Base-by-base conservation (phyloP, 1,284 basidiomycete genomes). In the Marasmius oreades region DNA sequence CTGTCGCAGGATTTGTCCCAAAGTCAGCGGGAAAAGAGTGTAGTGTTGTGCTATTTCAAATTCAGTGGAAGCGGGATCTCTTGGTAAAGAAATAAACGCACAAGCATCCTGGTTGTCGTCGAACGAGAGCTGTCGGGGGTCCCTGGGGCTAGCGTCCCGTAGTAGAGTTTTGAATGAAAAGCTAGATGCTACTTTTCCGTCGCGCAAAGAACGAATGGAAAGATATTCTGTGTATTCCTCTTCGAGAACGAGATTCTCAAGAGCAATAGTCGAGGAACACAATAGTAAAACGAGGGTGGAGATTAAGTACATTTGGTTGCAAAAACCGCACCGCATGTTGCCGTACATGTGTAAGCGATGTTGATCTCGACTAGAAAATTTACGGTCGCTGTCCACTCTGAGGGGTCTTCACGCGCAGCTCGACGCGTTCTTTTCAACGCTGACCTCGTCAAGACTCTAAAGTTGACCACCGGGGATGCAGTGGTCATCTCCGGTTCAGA, bases 1-100 rank as follows among this genome's bases (percentile, higher is more conserved):
- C 67, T 90, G 84, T 56, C 88, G 85, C 23, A 97, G 76, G 18
- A 97, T 88, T 67, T 97, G 90, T 2, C 95, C 87, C 16, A 98
- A 77, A 0, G 88, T 78, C 7, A 96, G 82, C 0, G 95, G 94
- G 53, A 97, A 92, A 10, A 97, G 70, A 1, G 82, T 83, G 64
- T 93, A 92, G 66, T 95, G 92, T 67, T 92, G 90, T 52, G 84
- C 88, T 86, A 26, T 26, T 33, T 45, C 57, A 60, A 3, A 24
- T 24, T 46, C 26, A 20, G 22, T 46, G 28, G 22, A 18, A 52
- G 60, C 23, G 58, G 34, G 47, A 23, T 23, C 16, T 18, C 14
- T 8, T 10, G 20, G 24, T 31, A 36, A 51, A 57, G 12, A 14
- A 52, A 16, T 36, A 14, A 6, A 72, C 78, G 46, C 58, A 85